Base-by-base conservation (phyloP, 306 rosid genomes). In the Abrus pulchellus region DNA sequence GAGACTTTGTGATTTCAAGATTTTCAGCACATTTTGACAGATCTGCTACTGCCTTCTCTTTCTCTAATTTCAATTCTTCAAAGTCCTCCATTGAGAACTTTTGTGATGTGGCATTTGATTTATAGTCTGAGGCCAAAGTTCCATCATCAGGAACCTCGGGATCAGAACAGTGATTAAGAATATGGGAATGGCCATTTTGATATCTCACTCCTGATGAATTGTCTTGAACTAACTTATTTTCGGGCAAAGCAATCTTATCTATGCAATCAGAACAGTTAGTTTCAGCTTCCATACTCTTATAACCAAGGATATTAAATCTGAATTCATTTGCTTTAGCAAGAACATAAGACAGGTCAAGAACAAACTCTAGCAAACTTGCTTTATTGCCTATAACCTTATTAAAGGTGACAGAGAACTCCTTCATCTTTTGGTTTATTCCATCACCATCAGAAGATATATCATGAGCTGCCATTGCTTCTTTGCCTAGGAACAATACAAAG, bases 181-280 rank as follows among this genome's bases (percentile, higher is more conserved):
- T 87, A 87, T 71, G 87, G 74, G 87, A 82, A 84, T 89, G 89
- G 30, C 92, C 92, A 75, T 86, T 89, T 76, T 83, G 89, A 87
- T 83, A 96, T 80, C 83, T 85, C 88, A 82, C 90, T 41, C 87
- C 89, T 1, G 87, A 82, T 52, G 85, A 84, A 52, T 83, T 89
- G 62, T 88, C 90, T 77, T 85, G 92, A 75, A 84, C 84, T 57
- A 83, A 84, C 89, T 86, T 96, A 76, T 93, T 91, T 85, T 96
- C 97, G 1, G 97, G 98, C 83, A 96, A 82, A 63, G 92, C 99
- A 72, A 96, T 90, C 89, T 96, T 96, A 84, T 96, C 99, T 62
- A 96, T 96, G 81, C 99, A 96, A 87, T 96, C 97, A 45, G 99
- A 97, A 86, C 98, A 93, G 75, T 40, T 92, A 34, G 89, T 73